A percentile compares a stretch with the other conserved stretches of the same genome.
These are phyloP conservation scores for Claviceps sp. DNA, from an alignment of 2,329 filamentous ascomycete species.

Conservation along the genomic window DNA sequence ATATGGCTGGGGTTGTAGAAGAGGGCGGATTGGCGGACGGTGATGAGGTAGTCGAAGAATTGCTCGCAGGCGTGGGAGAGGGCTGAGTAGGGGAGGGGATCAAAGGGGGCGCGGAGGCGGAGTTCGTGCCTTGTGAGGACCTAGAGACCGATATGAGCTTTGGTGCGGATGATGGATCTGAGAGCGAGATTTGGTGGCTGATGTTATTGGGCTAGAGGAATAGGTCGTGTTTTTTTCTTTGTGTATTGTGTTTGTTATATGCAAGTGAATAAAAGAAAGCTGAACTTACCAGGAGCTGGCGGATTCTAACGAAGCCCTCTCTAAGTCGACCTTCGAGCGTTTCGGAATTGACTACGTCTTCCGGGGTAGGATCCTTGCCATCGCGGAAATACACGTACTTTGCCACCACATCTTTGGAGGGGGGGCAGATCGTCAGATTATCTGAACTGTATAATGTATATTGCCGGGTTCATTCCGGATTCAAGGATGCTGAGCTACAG, in stretches of 20 bases:
- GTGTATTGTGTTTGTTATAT: neutral
- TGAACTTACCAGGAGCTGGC: constrained; percentile 35
- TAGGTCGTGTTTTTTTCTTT: too few relatives aligned
- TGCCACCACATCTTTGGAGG: constrained; percentile 30
- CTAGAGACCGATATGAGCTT: constrained; percentile 10
- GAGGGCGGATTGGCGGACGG: constrained; percentile 42
- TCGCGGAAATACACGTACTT: constrained; percentile 47
- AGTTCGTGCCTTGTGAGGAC: constrained; percentile 44
- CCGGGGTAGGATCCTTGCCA: constrained; percentile 34
- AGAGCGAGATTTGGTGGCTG: neutral
- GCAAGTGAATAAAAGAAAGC: too few relatives aligned
- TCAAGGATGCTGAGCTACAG: neutral
- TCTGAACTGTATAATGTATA: neutral
- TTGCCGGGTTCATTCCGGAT: neutral
- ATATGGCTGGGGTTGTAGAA: constrained; percentile 43
- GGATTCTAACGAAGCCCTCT: constrained; percentile 44
- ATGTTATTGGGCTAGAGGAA: neutral
- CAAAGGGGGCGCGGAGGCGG: constrained; percentile 42
- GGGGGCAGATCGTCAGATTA: neutral
- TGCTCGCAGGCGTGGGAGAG: constrained; percentile 42
- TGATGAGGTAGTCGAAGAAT: constrained; percentile 46
- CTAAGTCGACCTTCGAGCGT: constrained; percentile 45
- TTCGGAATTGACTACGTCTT: constrained; percentile 40
- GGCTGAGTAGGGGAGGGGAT: constrained; percentile 41
- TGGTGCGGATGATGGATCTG: neutral